phyloP scores from a whole-genome alignment of 1,284 basidiomycete genomes.

The Erythrobasidium hasegawianum region DNA sequence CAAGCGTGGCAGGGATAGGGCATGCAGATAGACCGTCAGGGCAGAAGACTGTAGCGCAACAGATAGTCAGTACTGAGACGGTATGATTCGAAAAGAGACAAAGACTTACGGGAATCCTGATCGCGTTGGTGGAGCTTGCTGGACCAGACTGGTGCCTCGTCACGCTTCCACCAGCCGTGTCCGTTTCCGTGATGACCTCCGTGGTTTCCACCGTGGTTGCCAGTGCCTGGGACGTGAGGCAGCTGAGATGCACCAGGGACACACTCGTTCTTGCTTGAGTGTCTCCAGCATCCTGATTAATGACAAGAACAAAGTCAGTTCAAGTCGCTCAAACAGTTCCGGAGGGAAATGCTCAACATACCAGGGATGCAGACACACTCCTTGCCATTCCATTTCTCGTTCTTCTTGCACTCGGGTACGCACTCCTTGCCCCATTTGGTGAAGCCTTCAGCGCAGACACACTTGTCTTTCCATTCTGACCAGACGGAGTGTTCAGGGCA shows the following conservation, averaged over 20 bases:
- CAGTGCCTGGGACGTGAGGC: background rate
- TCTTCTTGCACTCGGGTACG: background rate
- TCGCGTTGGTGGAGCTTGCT: constrained; percentile 17
- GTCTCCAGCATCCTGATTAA: constrained; percentile 31
- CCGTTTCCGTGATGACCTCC: background rate
- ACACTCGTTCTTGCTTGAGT: constrained; percentile 9
- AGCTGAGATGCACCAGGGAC: constrained; percentile 16
- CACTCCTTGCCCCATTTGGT: background rate
- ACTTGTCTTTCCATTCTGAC: background rate
- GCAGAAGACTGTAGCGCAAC: constrained; percentile 10
- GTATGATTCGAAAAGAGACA: background rate
- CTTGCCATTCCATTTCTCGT: constrained; percentile 16
- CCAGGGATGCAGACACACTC: constrained; percentile 26
- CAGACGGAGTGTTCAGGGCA: background rate
- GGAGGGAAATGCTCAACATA: background rate
- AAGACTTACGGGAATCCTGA: constrained; percentile 14
- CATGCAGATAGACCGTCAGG: constrained; percentile 27
- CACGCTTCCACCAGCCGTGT: background rate
- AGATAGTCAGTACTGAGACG: background rate
- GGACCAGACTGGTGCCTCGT: constrained; percentile 15
- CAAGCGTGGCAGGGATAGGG: constrained; percentile 22
- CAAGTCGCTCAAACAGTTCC: background rate
- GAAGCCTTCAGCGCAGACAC: background rate
- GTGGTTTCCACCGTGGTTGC: background rate
- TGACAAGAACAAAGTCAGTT: background rate